Base-by-base conservation (phyloP, 2,329 filamentous ascomycete genomes). In the Colletotrichum graminicola region DNA sequence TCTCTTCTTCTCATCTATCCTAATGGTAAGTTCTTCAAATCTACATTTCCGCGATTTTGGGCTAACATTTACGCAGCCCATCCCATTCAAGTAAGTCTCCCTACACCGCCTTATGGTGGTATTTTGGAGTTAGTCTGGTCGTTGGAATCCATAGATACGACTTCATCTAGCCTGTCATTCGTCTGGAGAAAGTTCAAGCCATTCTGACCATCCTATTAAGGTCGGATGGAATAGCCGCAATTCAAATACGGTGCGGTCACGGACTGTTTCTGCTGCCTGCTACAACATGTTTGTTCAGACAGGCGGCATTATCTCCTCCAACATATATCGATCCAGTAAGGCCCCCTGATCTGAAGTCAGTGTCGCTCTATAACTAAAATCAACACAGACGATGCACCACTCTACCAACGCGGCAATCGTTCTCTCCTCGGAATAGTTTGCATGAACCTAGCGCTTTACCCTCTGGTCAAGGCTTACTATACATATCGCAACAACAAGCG, bases 221-320 rank as follows among this genome's bases (percentile, higher is more conserved):
- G 84, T 85, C 5, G 83, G 77, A 29, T 84, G 83, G 82, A 83
- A 82, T 74, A 84, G 82, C 0, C 81, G 87, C 62, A 92, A 92
- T 75, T 86, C 89, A 1, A 89, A 90, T 66, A 84, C 86, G 0
- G 90, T 92, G 1, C 84, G 89, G 2, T 43, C 87, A 1, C 82
- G 90, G 5, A 89, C 90, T 1, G 88, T 92, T 5, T 88, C 88
- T 0, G 87, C 88, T 0, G 90, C 89, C 0, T 80, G 89, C n/a
- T 92, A 92, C 78, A 92, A 91, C 75, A 86, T 87, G 83, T 83
- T 79, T 36, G 81, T 84, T 2, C 84, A 86, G 74, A 79, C 81
- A 0, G 79, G 80, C n/a, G 79, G 77, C 0, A 82, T 86, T 41
- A 83, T 83, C 61, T 74, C 77, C 1, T 78, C 80, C 41, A 84